These are phyloP conservation scores for Boletellus ananiceps DNA, from an alignment of 768 basidiomycete species.

Conservation along the genomic window DNA sequence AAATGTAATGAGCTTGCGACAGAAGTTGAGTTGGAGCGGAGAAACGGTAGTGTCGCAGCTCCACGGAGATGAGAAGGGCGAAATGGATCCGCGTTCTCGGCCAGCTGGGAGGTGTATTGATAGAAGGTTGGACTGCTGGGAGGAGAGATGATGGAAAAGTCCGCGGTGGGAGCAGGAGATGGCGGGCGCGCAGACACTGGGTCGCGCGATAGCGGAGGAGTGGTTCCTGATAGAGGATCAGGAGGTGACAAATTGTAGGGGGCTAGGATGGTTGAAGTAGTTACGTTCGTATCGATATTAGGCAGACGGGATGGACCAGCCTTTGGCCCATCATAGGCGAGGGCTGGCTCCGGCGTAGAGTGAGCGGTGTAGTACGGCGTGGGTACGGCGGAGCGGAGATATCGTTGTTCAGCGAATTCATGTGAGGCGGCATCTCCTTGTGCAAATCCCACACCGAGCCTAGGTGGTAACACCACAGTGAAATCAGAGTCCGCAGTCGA, in stretches of 20 bases:
- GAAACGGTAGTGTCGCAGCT: slow-evolving; percentile 28
- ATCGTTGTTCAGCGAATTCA: slow-evolving; percentile 12
- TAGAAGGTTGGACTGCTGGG: slow-evolving; percentile 34
- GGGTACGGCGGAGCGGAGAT: slow-evolving; percentile 18
- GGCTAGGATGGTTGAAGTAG: slow-evolving; percentile 1
- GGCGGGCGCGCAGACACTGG: slow-evolving; percentile 31
- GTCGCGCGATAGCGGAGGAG: slow-evolving; percentile 20
- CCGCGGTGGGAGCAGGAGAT: slow-evolving; percentile 43
- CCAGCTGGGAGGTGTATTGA: slow-evolving; percentile 29
- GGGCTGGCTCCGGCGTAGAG: slow-evolving; percentile 28
- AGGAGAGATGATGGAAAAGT: slow-evolving; percentile 45
- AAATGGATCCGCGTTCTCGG: slow-evolving; percentile 15
- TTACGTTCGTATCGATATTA: slow-evolving; percentile 17
- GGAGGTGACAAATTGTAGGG: slow-evolving; percentile 21
- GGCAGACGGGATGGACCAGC: slow-evolving; percentile 29
- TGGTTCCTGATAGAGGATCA: slow-evolving; percentile 23
- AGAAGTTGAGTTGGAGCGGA: slow-evolving; percentile 26
- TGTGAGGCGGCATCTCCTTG: slow-evolving; percentile 8
- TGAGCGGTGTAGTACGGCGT: slow-evolving; percentile 33
- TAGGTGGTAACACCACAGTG: slow-evolving; percentile 12
- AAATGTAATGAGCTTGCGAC: slow-evolving; percentile 20
- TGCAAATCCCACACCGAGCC: slow-evolving; percentile 10
- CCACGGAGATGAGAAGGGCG: slow-evolving; percentile 21
- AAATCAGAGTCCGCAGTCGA: slow-evolving; percentile 22
- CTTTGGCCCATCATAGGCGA: slow-evolving; percentile 12